Evolutionary conservation across 1,284 basidiomycete species (phyloP).

Genomic region (Grifola frondosa): DNA sequence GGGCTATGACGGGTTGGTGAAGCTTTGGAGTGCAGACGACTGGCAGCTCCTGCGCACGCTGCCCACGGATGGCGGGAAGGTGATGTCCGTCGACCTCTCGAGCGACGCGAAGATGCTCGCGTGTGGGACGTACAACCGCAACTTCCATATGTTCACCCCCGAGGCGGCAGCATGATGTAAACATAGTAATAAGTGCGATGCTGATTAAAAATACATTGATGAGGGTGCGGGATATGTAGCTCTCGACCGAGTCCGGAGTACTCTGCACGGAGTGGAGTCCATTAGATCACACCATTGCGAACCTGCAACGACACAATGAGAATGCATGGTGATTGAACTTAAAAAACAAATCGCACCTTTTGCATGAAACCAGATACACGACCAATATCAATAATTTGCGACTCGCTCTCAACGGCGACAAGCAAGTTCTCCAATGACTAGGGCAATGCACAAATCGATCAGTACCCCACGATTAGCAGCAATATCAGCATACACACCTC

Average conservation of each 20-base stretch:
- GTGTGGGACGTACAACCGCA: slow-evolving; percentile 89
- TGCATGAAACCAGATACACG: slow-evolving; percentile 90
- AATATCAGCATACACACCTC: slow-evolving; percentile 56
- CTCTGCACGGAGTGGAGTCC: neutral
- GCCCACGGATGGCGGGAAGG: slow-evolving; percentile 93
- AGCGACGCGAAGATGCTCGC: slow-evolving; percentile 83
- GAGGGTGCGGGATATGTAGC: neutral
- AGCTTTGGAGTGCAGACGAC: slow-evolving; percentile 97
- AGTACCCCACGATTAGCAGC: slow-evolving; percentile 2
- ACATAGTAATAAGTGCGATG: slow-evolving; percentile 3
- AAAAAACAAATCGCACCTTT: slow-evolving; percentile 46
- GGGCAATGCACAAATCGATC: slow-evolving; percentile 9
- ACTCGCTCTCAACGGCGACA: slow-evolving; percentile 87
- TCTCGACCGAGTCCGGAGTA: neutral
- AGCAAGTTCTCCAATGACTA: slow-evolving; percentile 90
- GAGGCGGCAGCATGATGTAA: slow-evolving; percentile 45
- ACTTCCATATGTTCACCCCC: slow-evolving; percentile 87
- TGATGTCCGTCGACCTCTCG: slow-evolving; percentile 95
- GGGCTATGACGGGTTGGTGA: slow-evolving; percentile 95
- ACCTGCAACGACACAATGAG: slow-evolving; percentile 42
- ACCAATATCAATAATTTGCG: slow-evolving; percentile 80
- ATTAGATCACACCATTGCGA: slow-evolving; percentile 66
- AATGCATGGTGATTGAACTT: slow-evolving; percentile 1
- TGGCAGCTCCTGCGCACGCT: slow-evolving; percentile 92
- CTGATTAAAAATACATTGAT: slow-evolving; percentile 10